Conservation (phyloP, 2,329 filamentous ascomycete species). For the Mycosphaerelloides madeirae region DNA sequence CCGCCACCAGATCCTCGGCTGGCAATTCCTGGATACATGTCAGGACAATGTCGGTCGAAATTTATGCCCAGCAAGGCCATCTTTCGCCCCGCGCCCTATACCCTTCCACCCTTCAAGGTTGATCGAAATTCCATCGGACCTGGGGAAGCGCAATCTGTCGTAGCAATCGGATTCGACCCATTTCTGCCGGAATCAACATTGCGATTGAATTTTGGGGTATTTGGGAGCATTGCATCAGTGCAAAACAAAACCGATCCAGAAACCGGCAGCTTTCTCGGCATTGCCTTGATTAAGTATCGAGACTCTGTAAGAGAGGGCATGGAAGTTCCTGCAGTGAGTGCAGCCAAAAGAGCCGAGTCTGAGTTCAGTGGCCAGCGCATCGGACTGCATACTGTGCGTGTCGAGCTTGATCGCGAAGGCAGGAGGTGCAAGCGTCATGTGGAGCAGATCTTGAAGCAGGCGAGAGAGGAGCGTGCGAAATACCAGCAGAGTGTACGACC, state of each 20-base stretch:
- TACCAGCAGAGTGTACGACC: constrained; percentile 31
- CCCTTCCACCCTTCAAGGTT: constrained; percentile 73
- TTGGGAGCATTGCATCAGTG: constrained; percentile 82
- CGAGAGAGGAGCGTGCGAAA: constrained; percentile 56
- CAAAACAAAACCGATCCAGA: constrained; percentile 94
- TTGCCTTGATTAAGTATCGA: constrained; percentile 85
- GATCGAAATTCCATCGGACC: constrained; percentile 85
- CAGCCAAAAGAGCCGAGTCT: constrained; percentile 74
- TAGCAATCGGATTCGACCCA: constrained; percentile 95
- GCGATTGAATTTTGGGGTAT: constrained; percentile 69
- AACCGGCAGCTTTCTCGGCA: constrained; percentile 88
- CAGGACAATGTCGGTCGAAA: constrained; percentile 43
- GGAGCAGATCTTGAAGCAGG: constrained; percentile 65
- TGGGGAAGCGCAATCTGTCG: constrained; percentile 81
- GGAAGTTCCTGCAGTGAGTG: constrained; percentile 65
- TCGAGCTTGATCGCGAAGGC: constrained; percentile 86
- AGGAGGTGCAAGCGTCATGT: constrained; percentile 74
- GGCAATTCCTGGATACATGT: constrained; percentile 57
- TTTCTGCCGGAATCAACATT: constrained; percentile 69
- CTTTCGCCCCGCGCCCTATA: constrained; percentile 68
- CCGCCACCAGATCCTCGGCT: constrained; percentile 80
- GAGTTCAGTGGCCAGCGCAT: constrained; percentile 75
- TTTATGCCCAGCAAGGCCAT: constrained; percentile 64
- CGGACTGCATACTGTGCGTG: constrained; percentile 69
- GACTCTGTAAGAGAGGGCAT: constrained; percentile 57